Evolutionary conservation across 345 rosid species (phyloP).

Genomic region (Eucalyptus shirleyi): DNA sequence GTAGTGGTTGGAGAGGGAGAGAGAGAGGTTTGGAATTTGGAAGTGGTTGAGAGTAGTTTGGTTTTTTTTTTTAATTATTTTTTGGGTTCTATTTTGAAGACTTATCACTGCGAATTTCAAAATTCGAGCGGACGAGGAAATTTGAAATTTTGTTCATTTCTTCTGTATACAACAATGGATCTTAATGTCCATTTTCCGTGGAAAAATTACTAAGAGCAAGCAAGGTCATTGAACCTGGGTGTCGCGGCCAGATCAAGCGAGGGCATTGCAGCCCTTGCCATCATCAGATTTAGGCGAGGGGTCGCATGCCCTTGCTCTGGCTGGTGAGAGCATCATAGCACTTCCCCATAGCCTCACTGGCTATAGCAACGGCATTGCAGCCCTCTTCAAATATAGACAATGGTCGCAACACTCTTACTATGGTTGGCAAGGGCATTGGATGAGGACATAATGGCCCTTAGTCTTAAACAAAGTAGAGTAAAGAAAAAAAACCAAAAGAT

Average conservation of each 20-base stretch:
- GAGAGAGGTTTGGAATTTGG: background rate
- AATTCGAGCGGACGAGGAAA: background rate
- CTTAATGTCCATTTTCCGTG: background rate
- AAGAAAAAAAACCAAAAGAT: too few relatives aligned
- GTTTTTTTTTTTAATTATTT: background rate
- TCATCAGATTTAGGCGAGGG: background rate
- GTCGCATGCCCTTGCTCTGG: fast-evolving
- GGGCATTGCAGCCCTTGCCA: too few relatives aligned
- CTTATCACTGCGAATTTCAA: background rate
- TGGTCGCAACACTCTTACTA: background rate
- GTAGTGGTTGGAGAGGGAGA: background rate
- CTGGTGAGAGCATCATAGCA: background rate
- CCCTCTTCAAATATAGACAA: background rate
- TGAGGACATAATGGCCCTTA: fast-evolving
- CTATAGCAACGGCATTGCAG: background rate
- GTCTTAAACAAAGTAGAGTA: too few relatives aligned
- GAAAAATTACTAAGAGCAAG: too few relatives aligned
- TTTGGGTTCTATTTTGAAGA: background rate
- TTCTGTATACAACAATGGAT: background rate
- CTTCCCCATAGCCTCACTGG: background rate
- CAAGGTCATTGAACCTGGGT: fast-evolving
- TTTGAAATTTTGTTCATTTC: background rate
- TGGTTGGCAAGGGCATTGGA: background rate
- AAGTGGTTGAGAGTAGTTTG: background rate
- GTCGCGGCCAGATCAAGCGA: too few relatives aligned